Percentiles rank a stretch among this genome's conserved stretches.
Evolutionary conservation across 2,329 filamentous ascomycete species (phyloP).

Genomic region (Phaeosphaeria sp.): DNA sequence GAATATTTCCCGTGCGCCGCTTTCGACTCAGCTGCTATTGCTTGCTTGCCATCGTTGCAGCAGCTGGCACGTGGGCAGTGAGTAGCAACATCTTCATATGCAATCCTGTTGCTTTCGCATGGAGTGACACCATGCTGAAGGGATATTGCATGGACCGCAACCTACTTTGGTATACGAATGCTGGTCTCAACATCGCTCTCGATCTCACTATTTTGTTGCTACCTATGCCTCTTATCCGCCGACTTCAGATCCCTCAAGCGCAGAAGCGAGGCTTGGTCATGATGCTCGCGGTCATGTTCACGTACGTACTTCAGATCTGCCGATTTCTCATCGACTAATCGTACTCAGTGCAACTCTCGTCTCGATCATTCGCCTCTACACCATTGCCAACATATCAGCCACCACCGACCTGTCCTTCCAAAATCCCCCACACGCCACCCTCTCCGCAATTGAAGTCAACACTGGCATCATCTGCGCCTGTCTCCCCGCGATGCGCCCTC

Average conservation of each 20-base stretch:
- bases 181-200: constrained; percentile 39
- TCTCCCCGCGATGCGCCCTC: constrained; percentile 44
- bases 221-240: constrained; percentile 38
- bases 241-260: constrained; percentile 38
- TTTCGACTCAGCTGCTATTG: constrained; percentile 38
- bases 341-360: constrained; percentile 37
- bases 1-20: constrained; percentile 35
- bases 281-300: constrained; percentile 48
- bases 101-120: constrained; percentile 39
- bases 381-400: constrained; percentile 36
- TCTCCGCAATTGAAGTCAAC: constrained; percentile 43
- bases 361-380: constrained; percentile 43
- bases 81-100: constrained; percentile 46
- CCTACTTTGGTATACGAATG: constrained; percentile 41
- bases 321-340: constrained; percentile 6
- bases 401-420: constrained; percentile 41
- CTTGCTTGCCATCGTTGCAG: constrained; percentile 31
- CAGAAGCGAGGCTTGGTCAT: constrained; percentile 47
- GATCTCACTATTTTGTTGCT: constrained; percentile 43
- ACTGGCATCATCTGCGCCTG: constrained; percentile 45
- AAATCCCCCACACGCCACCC: constrained; percentile 39
- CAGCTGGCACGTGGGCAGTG: constrained; percentile 38
- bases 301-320: constrained; percentile 35
- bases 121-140: constrained; percentile 32
- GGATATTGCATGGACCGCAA: constrained; percentile 41